These are phyloP conservation scores for Pinus taeda DNA, from an alignment of 75 land plant genomes.

Conservation along the genomic window DNA sequence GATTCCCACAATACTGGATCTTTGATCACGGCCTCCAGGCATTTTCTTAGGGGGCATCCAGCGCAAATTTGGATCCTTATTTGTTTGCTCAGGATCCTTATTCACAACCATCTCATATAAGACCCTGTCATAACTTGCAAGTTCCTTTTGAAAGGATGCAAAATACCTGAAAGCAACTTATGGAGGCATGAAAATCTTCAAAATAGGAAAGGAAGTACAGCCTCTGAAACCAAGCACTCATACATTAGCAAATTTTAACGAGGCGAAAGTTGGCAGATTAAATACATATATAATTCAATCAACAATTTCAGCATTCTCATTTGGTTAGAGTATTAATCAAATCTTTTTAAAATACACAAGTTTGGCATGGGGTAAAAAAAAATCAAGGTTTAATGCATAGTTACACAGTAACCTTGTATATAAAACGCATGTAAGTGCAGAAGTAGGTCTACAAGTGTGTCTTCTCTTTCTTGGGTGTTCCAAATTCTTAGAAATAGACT, in stretches of 20 bases:
- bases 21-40: slow-evolving; percentile 51
- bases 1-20: slow-evolving; percentile 66
- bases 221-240: no score
- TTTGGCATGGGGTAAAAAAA: background rate
- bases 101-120: slow-evolving; percentile 99
- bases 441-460: no score
- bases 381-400: no score
- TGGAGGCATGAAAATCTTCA: background rate
- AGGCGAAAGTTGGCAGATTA: background rate
- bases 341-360: background rate
- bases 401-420: background rate
- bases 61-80: slow-evolving; percentile 32
- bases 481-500: no score
- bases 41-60: slow-evolving; percentile 50
- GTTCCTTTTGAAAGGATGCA: slow-evolving; percentile 56
- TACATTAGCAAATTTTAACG: background rate
- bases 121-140: slow-evolving; percentile 80
- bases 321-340: background rate
- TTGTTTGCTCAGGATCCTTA: slow-evolving; percentile 65
- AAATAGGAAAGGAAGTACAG: background rate
- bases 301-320: background rate
- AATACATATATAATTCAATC: background rate
- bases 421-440: background rate
- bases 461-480: no score
- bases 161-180: slow-evolving; percentile 66